These are phyloP conservation scores for Haplographium delicatum DNA, from an alignment of 495 filamentous ascomycete species.

Conservation along the genomic window DNA sequence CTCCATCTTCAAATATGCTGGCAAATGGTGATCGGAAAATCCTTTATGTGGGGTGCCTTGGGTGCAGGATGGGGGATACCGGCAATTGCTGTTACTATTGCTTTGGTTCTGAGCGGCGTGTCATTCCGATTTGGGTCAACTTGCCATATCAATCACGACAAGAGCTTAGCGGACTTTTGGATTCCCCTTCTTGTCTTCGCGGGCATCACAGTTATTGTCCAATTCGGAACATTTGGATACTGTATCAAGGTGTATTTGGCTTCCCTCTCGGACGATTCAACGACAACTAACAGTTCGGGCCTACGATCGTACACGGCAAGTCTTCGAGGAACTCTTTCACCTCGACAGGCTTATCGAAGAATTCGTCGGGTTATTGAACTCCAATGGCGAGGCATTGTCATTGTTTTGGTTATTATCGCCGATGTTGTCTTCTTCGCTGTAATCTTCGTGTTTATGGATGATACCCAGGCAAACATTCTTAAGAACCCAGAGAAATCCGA, in stretches of 20 bases:
- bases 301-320: constrained; percentile 77
- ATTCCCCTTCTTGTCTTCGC: constrained; percentile 78
- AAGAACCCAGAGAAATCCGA: constrained; percentile 46
- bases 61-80: constrained; percentile 79
- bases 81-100: constrained; percentile 61
- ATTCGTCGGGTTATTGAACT: constrained; percentile 81
- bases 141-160: constrained; percentile 44
- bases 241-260: constrained; percentile 93
- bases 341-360: constrained; percentile 81
- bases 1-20: constrained; percentile 98
- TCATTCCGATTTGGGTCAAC: constrained; percentile 88
- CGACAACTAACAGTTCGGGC: constrained; percentile 63
- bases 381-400: constrained; percentile 87
- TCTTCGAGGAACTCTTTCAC: constrained; percentile 68
- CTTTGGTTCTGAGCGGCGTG: constrained; percentile 81
- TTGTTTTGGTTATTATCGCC: constrained; percentile 79
- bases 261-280: constrained; percentile 66
- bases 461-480: constrained; percentile 50
- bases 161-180: constrained; percentile 69
- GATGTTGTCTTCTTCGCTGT: constrained; percentile 91
- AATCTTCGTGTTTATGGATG: constrained; percentile 82
- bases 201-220: constrained; percentile 72
- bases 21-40: constrained; percentile 82
- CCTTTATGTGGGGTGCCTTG: constrained; percentile 86
- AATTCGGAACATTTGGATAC: constrained; percentile 80